A percentile compares a stretch with the other conserved stretches of the same genome.
These are phyloP conservation scores for Colletotrichum costaricense DNA, from an alignment of 2,329 filamentous ascomycete species.

Conservation along the genomic window DNA sequence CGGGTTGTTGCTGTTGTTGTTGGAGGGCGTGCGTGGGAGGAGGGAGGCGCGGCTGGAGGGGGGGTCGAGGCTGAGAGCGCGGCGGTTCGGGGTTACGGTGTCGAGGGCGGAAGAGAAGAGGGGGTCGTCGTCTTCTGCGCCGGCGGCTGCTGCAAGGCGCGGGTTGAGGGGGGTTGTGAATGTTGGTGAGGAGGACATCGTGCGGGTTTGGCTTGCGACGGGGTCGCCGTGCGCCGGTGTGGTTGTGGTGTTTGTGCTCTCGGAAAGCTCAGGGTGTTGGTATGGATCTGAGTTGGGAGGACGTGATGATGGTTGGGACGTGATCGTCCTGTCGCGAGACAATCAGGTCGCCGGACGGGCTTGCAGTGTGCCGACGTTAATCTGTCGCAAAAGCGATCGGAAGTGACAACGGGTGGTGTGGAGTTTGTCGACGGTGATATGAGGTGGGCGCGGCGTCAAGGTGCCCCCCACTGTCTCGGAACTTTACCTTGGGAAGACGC, in stretches of 20 bases:
- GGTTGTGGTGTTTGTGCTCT: background rate
- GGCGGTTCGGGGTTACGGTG: slow-evolving; percentile 49
- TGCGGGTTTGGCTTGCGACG: background rate
- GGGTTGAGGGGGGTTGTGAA: slow-evolving; percentile 20
- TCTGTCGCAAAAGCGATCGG: background rate
- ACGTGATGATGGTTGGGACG: background rate
- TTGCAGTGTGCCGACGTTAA: background rate
- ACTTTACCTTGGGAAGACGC: slow-evolving; percentile 8
- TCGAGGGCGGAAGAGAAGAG: slow-evolving; percentile 53
- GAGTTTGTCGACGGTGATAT: background rate
- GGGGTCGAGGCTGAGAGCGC: slow-evolving; percentile 19
- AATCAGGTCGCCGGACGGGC: background rate
- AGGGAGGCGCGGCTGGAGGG: slow-evolving; percentile 23
- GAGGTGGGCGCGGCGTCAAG: background rate
- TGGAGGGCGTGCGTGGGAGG: slow-evolving; percentile 21
- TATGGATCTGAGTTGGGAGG: too few species aligned
- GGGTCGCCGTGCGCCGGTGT: background rate
- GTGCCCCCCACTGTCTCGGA: background rate
- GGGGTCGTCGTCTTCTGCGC: slow-evolving; percentile 48
- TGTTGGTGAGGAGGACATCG: slow-evolving; percentile 17
- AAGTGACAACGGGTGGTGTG: background rate
- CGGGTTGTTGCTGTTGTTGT: background rate
- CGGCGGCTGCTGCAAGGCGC: slow-evolving; percentile 2
- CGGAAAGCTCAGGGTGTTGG: background rate
- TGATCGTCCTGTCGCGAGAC: background rate